Percentiles rank a stretch among this genome's conserved stretches.
These are phyloP conservation scores for Aspergillus calidoustus DNA, from an alignment of 2,329 filamentous ascomycete genomes.

Conservation along the genomic window DNA sequence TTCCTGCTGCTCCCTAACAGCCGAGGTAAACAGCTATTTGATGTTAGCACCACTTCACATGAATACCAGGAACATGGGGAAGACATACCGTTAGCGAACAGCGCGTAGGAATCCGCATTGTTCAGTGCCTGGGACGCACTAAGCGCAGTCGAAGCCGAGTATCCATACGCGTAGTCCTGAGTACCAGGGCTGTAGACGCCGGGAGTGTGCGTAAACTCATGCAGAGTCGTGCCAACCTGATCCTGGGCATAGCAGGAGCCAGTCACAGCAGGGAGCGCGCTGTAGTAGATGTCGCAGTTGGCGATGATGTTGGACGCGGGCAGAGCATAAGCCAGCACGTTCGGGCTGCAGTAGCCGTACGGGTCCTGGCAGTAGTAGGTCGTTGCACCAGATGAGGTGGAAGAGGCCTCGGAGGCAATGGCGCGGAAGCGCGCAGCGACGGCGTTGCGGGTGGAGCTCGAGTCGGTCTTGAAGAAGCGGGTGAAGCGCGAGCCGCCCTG, in stretches of 20 bases:
- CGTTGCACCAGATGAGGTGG: constrained; percentile 54
- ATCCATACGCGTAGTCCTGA: constrained; percentile 63
- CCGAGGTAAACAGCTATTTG: constrained; percentile 4
- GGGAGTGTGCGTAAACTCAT: constrained; percentile 68
- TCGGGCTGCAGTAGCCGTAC: constrained; percentile 55
- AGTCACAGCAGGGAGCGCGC: constrained; percentile 54
- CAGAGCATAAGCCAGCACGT: constrained; percentile 66
- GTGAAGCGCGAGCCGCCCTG: constrained; percentile 41
- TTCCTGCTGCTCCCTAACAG: background rate
- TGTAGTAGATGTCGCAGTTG: constrained; percentile 65
- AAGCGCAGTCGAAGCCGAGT: constrained; percentile 53
- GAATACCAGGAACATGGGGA: background rate
- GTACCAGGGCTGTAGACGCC: constrained; percentile 61
- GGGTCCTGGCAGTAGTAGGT: constrained; percentile 64
- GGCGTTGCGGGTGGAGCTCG: constrained; percentile 48
- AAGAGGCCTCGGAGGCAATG: constrained; percentile 61
- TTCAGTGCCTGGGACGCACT: constrained; percentile 57
- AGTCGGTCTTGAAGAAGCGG: constrained; percentile 67
- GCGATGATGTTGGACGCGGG: constrained; percentile 60
- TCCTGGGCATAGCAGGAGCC: constrained; percentile 66
- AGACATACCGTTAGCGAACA: constrained; percentile 53
- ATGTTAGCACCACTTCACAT: too few relatives aligned
- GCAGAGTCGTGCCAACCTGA: constrained; percentile 66
- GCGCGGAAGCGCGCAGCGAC: constrained; percentile 59
- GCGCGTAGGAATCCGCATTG: constrained; percentile 67